These are phyloP conservation scores for Paecilomyces variotii DNA, from an alignment of 2,329 filamentous ascomycete species.

Conservation along the genomic window DNA sequence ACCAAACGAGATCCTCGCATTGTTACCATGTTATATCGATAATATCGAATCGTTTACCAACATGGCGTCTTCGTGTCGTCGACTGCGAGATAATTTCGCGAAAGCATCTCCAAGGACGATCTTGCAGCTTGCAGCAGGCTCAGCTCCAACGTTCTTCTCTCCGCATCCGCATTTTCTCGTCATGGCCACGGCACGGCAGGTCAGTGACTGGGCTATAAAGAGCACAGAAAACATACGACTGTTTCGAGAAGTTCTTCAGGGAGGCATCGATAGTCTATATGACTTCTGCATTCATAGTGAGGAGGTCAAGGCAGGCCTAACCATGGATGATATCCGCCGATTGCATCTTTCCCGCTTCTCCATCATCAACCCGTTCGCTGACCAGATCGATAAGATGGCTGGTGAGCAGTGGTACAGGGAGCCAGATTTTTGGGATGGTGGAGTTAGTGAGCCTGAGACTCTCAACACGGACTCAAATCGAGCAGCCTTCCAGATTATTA, in stretches of 20 bases:
- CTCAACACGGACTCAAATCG: conserved; percentile 14
- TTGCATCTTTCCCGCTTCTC: conserved; percentile 19
- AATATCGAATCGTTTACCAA: conserved; percentile 28
- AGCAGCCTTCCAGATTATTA: conserved; percentile 22
- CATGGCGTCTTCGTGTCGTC: conserved; percentile 19
- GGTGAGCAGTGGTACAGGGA: conserved; percentile 20
- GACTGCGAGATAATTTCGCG: conserved; percentile 14
- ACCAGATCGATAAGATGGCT: conserved; percentile 26
- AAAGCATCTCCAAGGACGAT: conserved; percentile 15
- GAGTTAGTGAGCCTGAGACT: conserved; percentile 21
- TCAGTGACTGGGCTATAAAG: conserved; percentile 26
- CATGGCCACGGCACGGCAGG: conserved; percentile 22
- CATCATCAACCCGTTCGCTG: conserved; percentile 23
- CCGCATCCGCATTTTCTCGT: conserved; percentile 30
- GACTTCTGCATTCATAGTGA: conserved; percentile 17
- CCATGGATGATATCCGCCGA: conserved; percentile 21
- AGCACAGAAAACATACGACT: conserved; percentile 1
- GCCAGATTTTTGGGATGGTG: conserved; percentile 22
- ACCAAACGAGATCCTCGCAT: not conserved
- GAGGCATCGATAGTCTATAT: conserved; percentile 24
- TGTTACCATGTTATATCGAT: not conserved
- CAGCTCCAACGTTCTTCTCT: conserved; percentile 27
- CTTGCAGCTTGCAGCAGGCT: conserved; percentile 23
- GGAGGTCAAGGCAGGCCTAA: conserved; percentile 16
- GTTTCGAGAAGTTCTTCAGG: conserved; percentile 13